phyloP scores from a whole-genome alignment of 2,329 filamentous ascomycete species.

The Colletotrichum trifolii region DNA sequence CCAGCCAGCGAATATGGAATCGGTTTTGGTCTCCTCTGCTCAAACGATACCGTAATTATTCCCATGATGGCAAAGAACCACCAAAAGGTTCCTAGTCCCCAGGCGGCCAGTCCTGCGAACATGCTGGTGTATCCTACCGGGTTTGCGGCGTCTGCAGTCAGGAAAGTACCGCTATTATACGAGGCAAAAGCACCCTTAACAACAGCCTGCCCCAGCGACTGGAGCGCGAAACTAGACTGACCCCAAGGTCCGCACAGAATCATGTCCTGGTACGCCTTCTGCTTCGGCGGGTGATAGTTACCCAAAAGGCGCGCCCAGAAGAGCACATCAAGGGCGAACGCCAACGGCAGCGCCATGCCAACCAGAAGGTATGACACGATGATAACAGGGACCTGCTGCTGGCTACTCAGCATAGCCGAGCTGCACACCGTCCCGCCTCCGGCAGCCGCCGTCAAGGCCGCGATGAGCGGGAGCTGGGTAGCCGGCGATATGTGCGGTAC shows the following conservation, averaged over 20 bases:
- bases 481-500: conserved; percentile 47
- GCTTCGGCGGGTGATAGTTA: conserved; percentile 42
- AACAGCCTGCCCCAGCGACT: conserved; percentile 49
- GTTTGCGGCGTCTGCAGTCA: conserved; percentile 46
- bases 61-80: conserved; percentile 52
- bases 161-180: conserved; percentile 45
- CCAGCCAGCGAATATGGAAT: conserved; percentile 44
- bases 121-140: conserved; percentile 48
- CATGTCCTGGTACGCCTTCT: conserved; percentile 50
- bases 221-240: conserved; percentile 52
- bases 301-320: conserved; percentile 43
- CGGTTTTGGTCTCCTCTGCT: conserved; percentile 36
- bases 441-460: conserved; percentile 52
- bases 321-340: conserved; percentile 45
- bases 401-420: conserved; percentile 40
- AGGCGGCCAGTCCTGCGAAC: conserved; percentile 50
- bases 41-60: conserved; percentile 39
- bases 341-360: conserved; percentile 47
- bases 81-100: conserved; percentile 55
- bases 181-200: conserved; percentile 42
- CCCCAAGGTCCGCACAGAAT: conserved; percentile 53
- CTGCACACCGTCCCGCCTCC: conserved; percentile 49
- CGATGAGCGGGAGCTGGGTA: conserved; percentile 51
- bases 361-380: conserved; percentile 53
- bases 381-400: conserved; percentile 50